These are phyloP conservation scores for Magnusiomyces tetraspermus DNA, from an alignment of 1,139 yeast species.

Conservation along the genomic window DNA sequence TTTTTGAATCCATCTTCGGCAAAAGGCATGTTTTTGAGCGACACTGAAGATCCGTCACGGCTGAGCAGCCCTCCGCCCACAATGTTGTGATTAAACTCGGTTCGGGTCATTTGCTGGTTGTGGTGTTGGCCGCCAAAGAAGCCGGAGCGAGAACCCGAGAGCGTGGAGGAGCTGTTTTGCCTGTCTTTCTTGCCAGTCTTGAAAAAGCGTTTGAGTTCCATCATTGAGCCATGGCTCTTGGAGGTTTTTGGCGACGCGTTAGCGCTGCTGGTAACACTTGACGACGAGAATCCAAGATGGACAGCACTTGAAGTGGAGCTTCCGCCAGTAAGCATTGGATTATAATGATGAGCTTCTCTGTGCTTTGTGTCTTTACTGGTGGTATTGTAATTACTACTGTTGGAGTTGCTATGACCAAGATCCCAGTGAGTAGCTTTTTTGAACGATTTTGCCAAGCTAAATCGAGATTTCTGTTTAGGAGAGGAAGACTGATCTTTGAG, in stretches of 20 bases:
- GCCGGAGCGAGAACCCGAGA: slow-evolving; percentile 7
- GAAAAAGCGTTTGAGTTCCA: slow-evolving; percentile 35
- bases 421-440: slow-evolving; percentile 12
- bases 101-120: slow-evolving; percentile 5
- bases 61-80: slow-evolving; percentile 7
- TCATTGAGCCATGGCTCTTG: slow-evolving; percentile 29
- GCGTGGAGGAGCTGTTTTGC: slow-evolving; percentile 11
- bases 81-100: slow-evolving; percentile 7
- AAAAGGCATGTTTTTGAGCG: slow-evolving; percentile 29
- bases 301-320: background rate
- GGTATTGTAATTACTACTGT: no score
- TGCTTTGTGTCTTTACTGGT: background rate
- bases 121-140: slow-evolving; percentile 9
- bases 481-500: slow-evolving; percentile 15
- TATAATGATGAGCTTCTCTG: background rate
- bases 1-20: slow-evolving; percentile 45
- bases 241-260: slow-evolving; percentile 15
- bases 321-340: background rate
- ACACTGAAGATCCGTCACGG: slow-evolving; percentile 14
- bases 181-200: slow-evolving; percentile 18
- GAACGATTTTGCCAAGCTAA: slow-evolving; percentile 10
- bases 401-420: no score
- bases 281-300: background rate
- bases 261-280: no score
- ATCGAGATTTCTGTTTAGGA: slow-evolving; percentile 8